Conservation (phyloP, 2,329 filamentous ascomycete species). For the Blastomyces gilchristii region DNA sequence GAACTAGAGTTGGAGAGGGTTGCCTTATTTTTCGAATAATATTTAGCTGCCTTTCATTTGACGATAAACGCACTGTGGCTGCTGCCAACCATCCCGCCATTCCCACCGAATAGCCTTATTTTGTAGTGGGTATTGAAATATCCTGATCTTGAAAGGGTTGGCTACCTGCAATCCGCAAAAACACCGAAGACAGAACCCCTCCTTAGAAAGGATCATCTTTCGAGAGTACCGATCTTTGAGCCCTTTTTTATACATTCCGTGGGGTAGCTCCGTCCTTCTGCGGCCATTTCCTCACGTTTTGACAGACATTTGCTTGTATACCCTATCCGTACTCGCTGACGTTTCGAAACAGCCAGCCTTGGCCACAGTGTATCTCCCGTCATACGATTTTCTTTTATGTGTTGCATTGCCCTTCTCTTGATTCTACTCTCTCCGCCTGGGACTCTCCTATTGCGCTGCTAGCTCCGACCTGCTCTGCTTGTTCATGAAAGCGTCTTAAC, state of each 20-base stretch:
- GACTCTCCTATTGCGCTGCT: neutral
- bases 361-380: neutral
- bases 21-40: conserved; percentile 11
- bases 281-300: neutral
- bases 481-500: neutral
- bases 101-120: conserved; percentile 15
- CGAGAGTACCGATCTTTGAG: neutral
- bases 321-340: neutral
- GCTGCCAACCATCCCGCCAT: conserved; percentile 13
- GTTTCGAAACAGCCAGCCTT: neutral
- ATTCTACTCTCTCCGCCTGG: neutral
- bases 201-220: neutral
- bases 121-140: conserved; percentile 12
- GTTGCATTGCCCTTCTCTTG: neutral
- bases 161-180: conserved; percentile 3
- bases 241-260: conserved; percentile 3
- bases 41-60: conserved; percentile 13
- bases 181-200: conserved; percentile 1
- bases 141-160: conserved; percentile 10
- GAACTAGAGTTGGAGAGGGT: neutral
- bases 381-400: neutral
- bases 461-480: neutral
- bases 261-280: conserved; percentile 1
- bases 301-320: neutral
- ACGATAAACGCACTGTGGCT: conserved; percentile 16